Evolutionary conservation across 805 yeast species (phyloP).

Genomic region (Komagataella ulmi): DNA sequence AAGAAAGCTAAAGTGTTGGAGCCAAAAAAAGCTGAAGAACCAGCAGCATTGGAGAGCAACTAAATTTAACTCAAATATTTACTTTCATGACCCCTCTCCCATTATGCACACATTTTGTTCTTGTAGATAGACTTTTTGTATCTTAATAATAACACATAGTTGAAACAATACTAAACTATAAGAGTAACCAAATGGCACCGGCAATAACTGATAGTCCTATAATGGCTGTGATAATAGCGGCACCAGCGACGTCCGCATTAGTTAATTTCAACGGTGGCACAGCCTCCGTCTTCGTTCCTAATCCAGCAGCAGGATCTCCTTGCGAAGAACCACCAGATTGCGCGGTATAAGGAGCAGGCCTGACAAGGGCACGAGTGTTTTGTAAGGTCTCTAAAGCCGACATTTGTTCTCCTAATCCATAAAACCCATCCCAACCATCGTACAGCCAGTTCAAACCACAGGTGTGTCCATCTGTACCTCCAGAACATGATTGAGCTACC

Average conservation of each 20-base stretch:
- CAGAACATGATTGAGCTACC: conserved; percentile 70
- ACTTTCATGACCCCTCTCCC: neutral
- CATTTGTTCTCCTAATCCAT: conserved; percentile 81
- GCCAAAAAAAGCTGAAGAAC: neutral
- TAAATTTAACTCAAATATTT: no score
- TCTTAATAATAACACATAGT: neutral
- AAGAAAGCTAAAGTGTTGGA: neutral
- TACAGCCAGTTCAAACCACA: conserved; percentile 68
- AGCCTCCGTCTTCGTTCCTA: conserved; percentile 23
- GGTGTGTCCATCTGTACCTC: conserved; percentile 78
- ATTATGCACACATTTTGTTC: neutral
- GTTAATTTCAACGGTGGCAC: conserved; percentile 27
- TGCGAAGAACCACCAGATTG: conserved; percentile 55
- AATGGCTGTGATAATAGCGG: conserved; percentile 50
- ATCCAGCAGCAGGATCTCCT: conserved; percentile 60
- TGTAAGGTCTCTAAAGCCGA: conserved; percentile 57
- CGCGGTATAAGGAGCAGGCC: conserved; percentile 49
- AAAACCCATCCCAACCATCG: conserved; percentile 48
- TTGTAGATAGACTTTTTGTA: neutral
- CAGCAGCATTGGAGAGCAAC: neutral
- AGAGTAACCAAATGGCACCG: conserved; percentile 13
- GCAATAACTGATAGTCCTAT: conserved; percentile 24
- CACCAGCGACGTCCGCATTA: conserved; percentile 48
- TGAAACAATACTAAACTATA: conserved; percentile 3
- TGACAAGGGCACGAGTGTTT: conserved; percentile 21